Evolutionary conservation across 495 filamentous ascomycete species (phyloP).

Genomic region (Penicillium tannophilum): DNA sequence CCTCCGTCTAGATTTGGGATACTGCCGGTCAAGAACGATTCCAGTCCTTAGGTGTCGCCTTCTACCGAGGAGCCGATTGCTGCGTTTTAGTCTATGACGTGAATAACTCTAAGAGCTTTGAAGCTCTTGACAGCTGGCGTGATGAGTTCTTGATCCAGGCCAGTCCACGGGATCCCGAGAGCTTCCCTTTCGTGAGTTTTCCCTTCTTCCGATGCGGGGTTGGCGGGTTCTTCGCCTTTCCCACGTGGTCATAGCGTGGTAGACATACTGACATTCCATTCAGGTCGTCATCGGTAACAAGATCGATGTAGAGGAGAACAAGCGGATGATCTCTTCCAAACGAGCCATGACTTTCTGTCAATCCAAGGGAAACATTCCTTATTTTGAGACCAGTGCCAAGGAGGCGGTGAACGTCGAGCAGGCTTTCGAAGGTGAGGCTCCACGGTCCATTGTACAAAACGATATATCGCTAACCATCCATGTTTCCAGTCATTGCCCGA

Average conservation of each 20-base stretch:
- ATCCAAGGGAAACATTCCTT: conserved; percentile 94
- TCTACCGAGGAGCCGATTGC: conserved; percentile 98
- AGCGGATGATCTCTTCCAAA: conserved; percentile 93
- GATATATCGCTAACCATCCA: conserved; percentile 11
- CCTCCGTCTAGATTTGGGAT: conserved; percentile 79
- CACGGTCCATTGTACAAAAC: not conserved
- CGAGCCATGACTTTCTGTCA: conserved; percentile 96
- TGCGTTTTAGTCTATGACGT: conserved; percentile 98
- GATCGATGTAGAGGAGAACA: conserved; percentile 98
- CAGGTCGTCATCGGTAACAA: conserved; percentile 97
- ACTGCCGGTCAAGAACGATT: conserved; percentile 98
- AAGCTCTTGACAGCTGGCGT: conserved; percentile 96
- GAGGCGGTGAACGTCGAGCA: conserved; percentile 98
- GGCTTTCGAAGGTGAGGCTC: conserved; percentile 84
- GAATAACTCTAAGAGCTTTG: conserved; percentile 98
- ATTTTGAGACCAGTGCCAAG: conserved; percentile 99
- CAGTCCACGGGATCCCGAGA: conserved; percentile 93
- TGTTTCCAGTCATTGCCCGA: conserved; percentile 80
- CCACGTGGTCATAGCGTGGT: not conserved
- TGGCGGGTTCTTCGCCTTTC: not conserved
- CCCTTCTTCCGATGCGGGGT: not conserved
- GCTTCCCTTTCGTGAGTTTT: conserved; percentile 87
- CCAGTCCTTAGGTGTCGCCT: conserved; percentile 95
- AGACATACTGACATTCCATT: conserved; percentile 3
- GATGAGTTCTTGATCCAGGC: conserved; percentile 99